A percentile compares a stretch with the other conserved stretches of the same genome.
These are phyloP conservation scores for Phytophthora meadii DNA, from an alignment of 352 stramenopile genomes.

Conservation along the genomic window DNA sequence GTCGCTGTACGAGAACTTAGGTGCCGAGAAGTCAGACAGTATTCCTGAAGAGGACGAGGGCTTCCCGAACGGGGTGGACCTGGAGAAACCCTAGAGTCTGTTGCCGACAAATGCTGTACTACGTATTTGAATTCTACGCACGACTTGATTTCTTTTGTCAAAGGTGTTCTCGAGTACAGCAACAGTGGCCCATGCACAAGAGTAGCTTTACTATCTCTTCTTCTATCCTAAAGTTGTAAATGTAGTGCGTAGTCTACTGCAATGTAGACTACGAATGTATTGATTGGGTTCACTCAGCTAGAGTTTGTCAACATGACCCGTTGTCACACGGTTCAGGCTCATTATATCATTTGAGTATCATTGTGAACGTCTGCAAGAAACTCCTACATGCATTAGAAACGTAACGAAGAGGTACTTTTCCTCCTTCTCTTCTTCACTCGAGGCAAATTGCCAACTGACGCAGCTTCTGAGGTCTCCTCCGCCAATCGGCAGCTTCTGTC, in stretches of 20 bases:
- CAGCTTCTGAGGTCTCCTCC: neutral
- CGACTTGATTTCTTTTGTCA: conserved; percentile 1
- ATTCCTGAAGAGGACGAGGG: conserved; percentile 36
- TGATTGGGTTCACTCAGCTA: conserved; percentile 65
- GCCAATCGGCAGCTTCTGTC: conserved; percentile 22
- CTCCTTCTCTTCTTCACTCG: neutral
- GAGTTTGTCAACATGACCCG: conserved; percentile 61
- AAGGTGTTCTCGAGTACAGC: neutral
- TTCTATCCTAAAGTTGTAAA: too few relatives aligned
- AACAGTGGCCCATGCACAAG: too few relatives aligned
- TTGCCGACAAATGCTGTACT: neutral
- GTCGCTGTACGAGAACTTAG: conserved; percentile 53
- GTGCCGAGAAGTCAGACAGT: conserved; percentile 56
- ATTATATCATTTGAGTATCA: conserved; percentile 87
- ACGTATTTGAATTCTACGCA: conserved; percentile 5
- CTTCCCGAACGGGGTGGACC: conserved; percentile 31
- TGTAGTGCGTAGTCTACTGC: too few relatives aligned
- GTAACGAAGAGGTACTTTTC: neutral
- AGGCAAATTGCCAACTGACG: conserved; percentile 33
- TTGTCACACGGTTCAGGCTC: conserved; percentile 65
- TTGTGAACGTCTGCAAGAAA: conserved; percentile 48
- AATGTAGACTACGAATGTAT: conserved; percentile 8
- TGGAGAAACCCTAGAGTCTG: conserved; percentile 27
- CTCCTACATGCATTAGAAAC: conserved; percentile 9
- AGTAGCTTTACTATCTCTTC: too few relatives aligned